Base-by-base conservation (phyloP, 805 yeast species). In the Zygosaccharomyces rouxii region DNA sequence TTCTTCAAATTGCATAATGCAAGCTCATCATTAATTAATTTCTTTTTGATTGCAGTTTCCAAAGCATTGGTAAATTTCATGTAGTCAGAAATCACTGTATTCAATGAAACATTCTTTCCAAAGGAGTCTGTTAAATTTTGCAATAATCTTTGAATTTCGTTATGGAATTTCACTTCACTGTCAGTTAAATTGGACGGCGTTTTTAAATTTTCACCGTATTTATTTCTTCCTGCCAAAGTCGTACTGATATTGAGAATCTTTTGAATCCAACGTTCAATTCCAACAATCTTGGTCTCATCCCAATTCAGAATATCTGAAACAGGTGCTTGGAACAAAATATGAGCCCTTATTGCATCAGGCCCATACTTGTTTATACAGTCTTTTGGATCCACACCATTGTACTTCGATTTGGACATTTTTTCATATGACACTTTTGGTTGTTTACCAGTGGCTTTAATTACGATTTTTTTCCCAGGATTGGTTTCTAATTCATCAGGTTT, bases 351-450 rank as follows among this genome's bases (percentile, higher is more conserved):
- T 0, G 96, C 89, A 71, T 94, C 99, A 1, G 97, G 89, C 3
- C 99, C 98, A 64, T 88, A 87, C 31, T 70, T 73, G 9, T 60
- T 62, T 23, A 94, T 89, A 56, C 92, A 86, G 50, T 76, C 78
- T 0, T 73, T 78, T 0, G 98, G 98, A 61, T 92, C 96, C 2
- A 87, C 95, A 13, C 99, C 99, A 60, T 94, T 94, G 62, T 81
- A 83, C 62, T 94, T 94, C 0, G 97, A 90, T 67, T 94, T 94
- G 1, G 97, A 90, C 99, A 94, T 94, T 62, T 94, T 94, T 62
- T 94, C 98, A 62, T 66, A 89, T 0, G 87, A 70, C 1, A 86
- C 64, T 0, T 51, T 48, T 0, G 96, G 88, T 0, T 59, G 51
- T 30, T 63, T 59, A 1, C 84, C 85, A 0, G 84, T 72, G 0